Percentiles rank a stretch among this genome's conserved stretches.
Conservation (phyloP, 139 green algal genomes). For the Chlorella sp. region DNA sequence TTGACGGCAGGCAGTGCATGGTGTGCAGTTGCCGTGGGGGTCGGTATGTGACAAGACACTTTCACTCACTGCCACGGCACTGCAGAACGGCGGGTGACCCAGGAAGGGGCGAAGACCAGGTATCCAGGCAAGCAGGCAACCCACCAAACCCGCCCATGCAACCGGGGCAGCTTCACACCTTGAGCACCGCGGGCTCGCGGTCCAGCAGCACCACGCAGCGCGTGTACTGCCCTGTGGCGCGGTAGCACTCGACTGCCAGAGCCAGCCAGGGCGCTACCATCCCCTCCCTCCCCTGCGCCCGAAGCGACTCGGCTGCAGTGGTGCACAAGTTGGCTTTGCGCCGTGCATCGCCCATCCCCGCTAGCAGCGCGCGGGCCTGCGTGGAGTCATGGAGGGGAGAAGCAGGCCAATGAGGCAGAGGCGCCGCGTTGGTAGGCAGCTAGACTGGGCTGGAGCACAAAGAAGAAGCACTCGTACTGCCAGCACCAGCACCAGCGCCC, state of each 20-base stretch:
- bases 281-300: not conserved
- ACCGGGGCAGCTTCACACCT: not conserved
- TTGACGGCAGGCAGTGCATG: no score
- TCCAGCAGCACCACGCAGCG: not conserved
- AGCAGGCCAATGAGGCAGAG: no score
- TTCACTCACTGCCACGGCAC: not conserved
- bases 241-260: not conserved
- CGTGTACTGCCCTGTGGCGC: not conserved
- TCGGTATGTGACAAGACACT: not conserved
- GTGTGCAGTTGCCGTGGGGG: no score
- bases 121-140: not conserved
- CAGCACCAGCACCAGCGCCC: no score
- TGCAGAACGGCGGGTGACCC: not conserved
- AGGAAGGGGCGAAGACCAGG: not conserved
- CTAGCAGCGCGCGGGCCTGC: not conserved
- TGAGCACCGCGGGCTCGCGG: not conserved
- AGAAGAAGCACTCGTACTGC: no score
- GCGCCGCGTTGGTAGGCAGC: no score
- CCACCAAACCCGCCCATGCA: no score
- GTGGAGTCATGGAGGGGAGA: no score
- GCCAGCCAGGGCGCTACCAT: slow-evolving; percentile 22
- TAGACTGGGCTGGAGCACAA: no score
- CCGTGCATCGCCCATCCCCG: not conserved
- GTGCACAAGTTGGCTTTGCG: not conserved
- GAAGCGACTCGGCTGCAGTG: not conserved